Base-by-base conservation (phyloP, 2,329 filamentous ascomycete species). In the Dactylonectria estremocensis region DNA sequence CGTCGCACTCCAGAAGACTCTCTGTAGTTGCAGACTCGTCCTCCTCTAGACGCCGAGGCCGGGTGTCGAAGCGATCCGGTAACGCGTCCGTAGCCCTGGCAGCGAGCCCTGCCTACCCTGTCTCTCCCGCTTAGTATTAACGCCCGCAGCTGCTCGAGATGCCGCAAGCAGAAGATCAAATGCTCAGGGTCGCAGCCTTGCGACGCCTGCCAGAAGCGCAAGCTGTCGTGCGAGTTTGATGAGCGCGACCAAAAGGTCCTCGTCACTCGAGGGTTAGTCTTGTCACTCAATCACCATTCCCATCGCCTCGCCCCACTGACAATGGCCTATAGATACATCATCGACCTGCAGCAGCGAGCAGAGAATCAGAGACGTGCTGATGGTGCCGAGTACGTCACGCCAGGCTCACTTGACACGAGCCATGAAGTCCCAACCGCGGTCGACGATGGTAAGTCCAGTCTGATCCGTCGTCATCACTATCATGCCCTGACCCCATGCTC, bases 241-340 rank as follows among this genome's bases (percentile, higher is more conserved):
- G 82, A 85, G 45, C 78, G 80, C n/a, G 82, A 85, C 43, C 82
- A 86, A 56, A 86, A 86, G 68, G 78, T 87, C 14, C 73, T 87
- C 4, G 84, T 87, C 4, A 85, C 84, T 14, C 78, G 79, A 76
- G 83, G 82, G 84, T 85, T 70, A 46, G 59, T 6, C 18, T 43
- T 61, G 28, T 45, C 24, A 28, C 24, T 7, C n/a, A 69, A 71
- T 9, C 52, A 20, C 10, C 50, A 14, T 54, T 56, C 46, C 61
- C 20, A 64, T 60, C 40, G 24, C 37, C 20, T 59, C 40, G 55
- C 52, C 53, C 45, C 37, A 62, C 61, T 58, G 50, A 61, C 56
- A 37, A 48, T 54, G 45, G 48, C 49, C 22, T 22, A 56, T 52
- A 82, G 81, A 5, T 82, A 77, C 53, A 75, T 83, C 50, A 71